phyloP scores from a whole-genome alignment of 768 basidiomycete genomes.

The Suillus decipiens region DNA sequence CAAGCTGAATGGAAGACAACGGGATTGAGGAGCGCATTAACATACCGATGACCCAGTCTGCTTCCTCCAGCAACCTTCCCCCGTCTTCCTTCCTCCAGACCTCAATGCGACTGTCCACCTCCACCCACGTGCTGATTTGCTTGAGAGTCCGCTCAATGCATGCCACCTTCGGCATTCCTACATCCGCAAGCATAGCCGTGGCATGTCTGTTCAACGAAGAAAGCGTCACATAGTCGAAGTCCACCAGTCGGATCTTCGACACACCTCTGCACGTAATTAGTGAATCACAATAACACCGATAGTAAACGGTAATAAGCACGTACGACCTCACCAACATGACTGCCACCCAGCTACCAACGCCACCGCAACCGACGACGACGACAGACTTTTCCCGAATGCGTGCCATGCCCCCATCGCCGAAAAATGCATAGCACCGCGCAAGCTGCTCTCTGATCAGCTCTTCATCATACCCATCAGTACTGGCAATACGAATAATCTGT shows the following conservation, averaged over 20 bases:
- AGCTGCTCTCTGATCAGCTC: slow-evolving; percentile 86
- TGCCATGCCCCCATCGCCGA: slow-evolving; percentile 86
- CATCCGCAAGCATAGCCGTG: slow-evolving; percentile 83
- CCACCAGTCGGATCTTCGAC: slow-evolving; percentile 75
- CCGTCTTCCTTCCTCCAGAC: slow-evolving; percentile 88
- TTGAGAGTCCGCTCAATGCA: slow-evolving; percentile 70
- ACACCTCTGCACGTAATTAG: slow-evolving; percentile 54
- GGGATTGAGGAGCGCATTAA: slow-evolving; percentile 8
- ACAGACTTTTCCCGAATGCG: slow-evolving; percentile 75
- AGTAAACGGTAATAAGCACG: slow-evolving; percentile 32
- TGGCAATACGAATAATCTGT: neutral
- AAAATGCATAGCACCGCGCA: slow-evolving; percentile 92
- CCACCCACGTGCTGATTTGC: slow-evolving; percentile 80
- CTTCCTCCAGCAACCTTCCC: slow-evolving; percentile 70
- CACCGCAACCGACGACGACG: slow-evolving; percentile 92
- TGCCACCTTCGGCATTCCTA: slow-evolving; percentile 90
- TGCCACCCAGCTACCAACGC: slow-evolving; percentile 95
- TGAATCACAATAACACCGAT: neutral
- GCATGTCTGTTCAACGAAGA: slow-evolving; percentile 96
- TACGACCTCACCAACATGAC: slow-evolving; percentile 92
- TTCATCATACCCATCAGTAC: slow-evolving; percentile 58
- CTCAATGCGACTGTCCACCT: slow-evolving; percentile 82
- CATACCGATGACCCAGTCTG: slow-evolving; percentile 92
- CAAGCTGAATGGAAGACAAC: slow-evolving; percentile 13
- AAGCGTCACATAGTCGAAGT: slow-evolving; percentile 96